Conservation (phyloP, 768 basidiomycete species). For the Boletus coccyginus region DNA sequence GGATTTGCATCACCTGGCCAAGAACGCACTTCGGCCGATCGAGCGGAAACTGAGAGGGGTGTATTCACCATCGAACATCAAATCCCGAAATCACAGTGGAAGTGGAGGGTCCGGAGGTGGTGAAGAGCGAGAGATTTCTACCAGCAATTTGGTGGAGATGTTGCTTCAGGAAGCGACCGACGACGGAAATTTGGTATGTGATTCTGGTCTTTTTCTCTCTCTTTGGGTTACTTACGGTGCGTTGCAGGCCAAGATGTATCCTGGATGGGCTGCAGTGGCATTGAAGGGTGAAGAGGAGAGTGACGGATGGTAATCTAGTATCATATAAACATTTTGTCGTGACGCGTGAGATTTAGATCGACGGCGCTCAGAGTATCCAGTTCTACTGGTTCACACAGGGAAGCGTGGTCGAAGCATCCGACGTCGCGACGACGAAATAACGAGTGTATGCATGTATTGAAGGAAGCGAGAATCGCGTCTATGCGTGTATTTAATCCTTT, state of each 20-base stretch:
- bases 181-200: slow-evolving; percentile 60
- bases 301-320: neutral
- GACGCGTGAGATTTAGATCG: neutral
- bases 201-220: neutral
- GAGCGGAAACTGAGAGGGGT: slow-evolving; percentile 79
- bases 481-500: slow-evolving; percentile 20
- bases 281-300: slow-evolving; percentile 27
- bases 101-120: slow-evolving; percentile 19
- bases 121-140: slow-evolving; percentile 52
- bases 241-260: slow-evolving; percentile 83
- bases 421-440: slow-evolving; percentile 4
- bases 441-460: slow-evolving; percentile 15
- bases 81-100: slow-evolving; percentile 35
- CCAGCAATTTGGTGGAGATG: slow-evolving; percentile 86
- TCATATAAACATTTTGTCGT: neutral
- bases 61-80: slow-evolving; percentile 48
- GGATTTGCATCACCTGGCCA: slow-evolving; percentile 66
- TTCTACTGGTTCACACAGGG: neutral
- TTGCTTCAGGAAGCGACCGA: slow-evolving; percentile 89
- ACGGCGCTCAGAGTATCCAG: neutral
- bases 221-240: slow-evolving; percentile 4
- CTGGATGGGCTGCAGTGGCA: slow-evolving; percentile 88
- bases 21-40: slow-evolving; percentile 75
- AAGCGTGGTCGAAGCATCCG: neutral
- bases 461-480: slow-evolving; percentile 9